These are phyloP conservation scores for Periconia digitata DNA, from an alignment of 2,329 filamentous ascomycete genomes.

Conservation along the genomic window DNA sequence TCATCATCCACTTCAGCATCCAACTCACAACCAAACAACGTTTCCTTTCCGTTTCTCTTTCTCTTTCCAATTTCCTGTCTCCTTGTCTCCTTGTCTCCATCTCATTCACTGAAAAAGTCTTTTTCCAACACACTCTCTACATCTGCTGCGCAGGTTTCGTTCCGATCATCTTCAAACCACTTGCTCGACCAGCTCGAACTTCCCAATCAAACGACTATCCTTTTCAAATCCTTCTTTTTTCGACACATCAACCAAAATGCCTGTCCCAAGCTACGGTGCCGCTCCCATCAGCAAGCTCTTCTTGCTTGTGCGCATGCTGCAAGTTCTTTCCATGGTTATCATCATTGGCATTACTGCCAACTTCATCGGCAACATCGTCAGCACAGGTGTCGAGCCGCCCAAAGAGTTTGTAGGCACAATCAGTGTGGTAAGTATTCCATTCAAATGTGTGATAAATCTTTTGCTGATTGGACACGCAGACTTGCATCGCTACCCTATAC, in stretches of 20 bases:
- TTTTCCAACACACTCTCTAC: slow-evolving; percentile 25
- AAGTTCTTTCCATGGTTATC: slow-evolving; percentile 70
- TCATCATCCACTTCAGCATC: slow-evolving; percentile 38
- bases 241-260: slow-evolving; percentile 46
- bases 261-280: slow-evolving; percentile 66
- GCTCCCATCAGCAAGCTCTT: slow-evolving; percentile 72
- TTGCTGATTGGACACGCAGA: slow-evolving; percentile 52
- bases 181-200: slow-evolving; percentile 19
- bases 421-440: slow-evolving; percentile 65
- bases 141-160: slow-evolving; percentile 41
- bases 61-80: slow-evolving; percentile 31
- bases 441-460: neutral
- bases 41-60: slow-evolving; percentile 35
- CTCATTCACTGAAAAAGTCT: slow-evolving; percentile 23
- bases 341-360: slow-evolving; percentile 81
- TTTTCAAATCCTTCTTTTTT: slow-evolving; percentile 8
- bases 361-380: slow-evolving; percentile 77
- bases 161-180: slow-evolving; percentile 30
- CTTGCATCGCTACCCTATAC: slow-evolving; percentile 78
- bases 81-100: slow-evolving; percentile 36
- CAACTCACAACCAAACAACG: slow-evolving; percentile 33
- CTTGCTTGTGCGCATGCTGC: slow-evolving; percentile 69
- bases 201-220: slow-evolving; percentile 18
- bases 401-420: slow-evolving; percentile 76
- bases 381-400: slow-evolving; percentile 65